These are phyloP conservation scores for Phytophthora quininea DNA, from an alignment of 352 stramenopile genomes.

Conservation along the genomic window DNA sequence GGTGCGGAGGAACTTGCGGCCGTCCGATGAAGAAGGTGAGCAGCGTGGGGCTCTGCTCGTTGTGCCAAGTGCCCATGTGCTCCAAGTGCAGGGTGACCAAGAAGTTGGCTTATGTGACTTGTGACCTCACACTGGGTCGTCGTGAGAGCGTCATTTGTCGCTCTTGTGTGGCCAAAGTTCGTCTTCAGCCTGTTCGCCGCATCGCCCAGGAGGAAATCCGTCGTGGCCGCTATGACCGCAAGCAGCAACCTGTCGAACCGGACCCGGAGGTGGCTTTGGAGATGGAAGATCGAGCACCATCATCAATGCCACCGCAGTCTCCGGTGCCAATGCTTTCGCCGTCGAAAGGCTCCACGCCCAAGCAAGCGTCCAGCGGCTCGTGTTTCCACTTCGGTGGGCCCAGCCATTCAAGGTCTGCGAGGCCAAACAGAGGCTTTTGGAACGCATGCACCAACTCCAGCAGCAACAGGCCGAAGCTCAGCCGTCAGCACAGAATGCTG, in stretches of 20 bases:
- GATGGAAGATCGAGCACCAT: constrained; percentile 1
- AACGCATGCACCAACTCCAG: constrained; percentile 17
- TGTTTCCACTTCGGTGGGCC: constrained; percentile 11
- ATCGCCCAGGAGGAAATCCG: constrained; percentile 40
- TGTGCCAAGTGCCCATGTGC: constrained; percentile 46
- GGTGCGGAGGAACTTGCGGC: constrained; percentile 34
- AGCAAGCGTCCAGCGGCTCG: constrained; percentile 1
- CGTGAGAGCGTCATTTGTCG: constrained; percentile 41
- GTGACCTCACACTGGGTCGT: constrained; percentile 34
- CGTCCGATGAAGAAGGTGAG: constrained; percentile 40
- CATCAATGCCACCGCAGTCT: background rate
- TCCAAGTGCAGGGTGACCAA: constrained; percentile 44
- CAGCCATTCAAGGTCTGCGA: background rate
- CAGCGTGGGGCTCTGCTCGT: constrained; percentile 34
- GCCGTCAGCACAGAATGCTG: background rate
- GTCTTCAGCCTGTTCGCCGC: constrained; percentile 24
- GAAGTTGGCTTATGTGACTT: constrained; percentile 41
- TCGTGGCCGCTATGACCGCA: constrained; percentile 20
- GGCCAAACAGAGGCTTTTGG: background rate
- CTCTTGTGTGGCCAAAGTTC: constrained; percentile 36
- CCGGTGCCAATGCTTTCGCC: background rate
- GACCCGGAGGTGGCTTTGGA: background rate
- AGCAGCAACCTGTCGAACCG: background rate
- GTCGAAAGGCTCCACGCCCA: background rate
- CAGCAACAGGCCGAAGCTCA: constrained; percentile 16